phyloP scores from a whole-genome alignment of 1,284 basidiomycete genomes.

The Sphaerobolus stellatus region DNA sequence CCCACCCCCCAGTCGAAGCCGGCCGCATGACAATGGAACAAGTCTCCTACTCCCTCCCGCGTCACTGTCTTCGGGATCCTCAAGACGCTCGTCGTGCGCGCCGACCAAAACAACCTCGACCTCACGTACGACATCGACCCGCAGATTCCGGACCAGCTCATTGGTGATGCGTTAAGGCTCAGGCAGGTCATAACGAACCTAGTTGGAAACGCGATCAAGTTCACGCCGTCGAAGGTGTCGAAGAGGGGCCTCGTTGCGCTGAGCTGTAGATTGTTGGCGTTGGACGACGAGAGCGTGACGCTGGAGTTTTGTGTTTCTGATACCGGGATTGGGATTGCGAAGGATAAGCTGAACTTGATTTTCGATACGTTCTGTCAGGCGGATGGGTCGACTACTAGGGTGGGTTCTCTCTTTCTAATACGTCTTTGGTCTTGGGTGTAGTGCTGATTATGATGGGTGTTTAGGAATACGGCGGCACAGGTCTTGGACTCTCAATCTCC shows the following conservation, averaged over 20 bases:
- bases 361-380: slow-evolving; percentile 99
- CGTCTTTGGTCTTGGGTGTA: not conserved
- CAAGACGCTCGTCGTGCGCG: slow-evolving; percentile 97
- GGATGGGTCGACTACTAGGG: slow-evolving; percentile 89
- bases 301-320: slow-evolving; percentile 98
- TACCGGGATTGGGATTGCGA: slow-evolving; percentile 98
- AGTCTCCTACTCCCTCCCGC: slow-evolving; percentile 95
- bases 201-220: slow-evolving; percentile 95
- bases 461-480: slow-evolving; percentile 96
- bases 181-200: slow-evolving; percentile 95
- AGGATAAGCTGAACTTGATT: slow-evolving; percentile 97
- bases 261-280: slow-evolving; percentile 75
- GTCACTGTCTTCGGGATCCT: slow-evolving; percentile 97
- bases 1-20: slow-evolving; percentile 90
- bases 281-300: slow-evolving; percentile 79
- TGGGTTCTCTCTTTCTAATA: slow-evolving; percentile 39
- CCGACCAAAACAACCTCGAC: slow-evolving; percentile 96
- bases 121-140: slow-evolving; percentile 96
- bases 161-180: slow-evolving; percentile 93
- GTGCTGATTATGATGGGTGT: not conserved
- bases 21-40: slow-evolving; percentile 99
- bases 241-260: slow-evolving; percentile 91
- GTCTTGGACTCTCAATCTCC: slow-evolving; percentile 93
- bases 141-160: slow-evolving; percentile 94
- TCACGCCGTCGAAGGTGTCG: slow-evolving; percentile 78